Conservation (phyloP, 2,329 filamentous ascomycete genomes). For the Alternaria ethzedia region DNA sequence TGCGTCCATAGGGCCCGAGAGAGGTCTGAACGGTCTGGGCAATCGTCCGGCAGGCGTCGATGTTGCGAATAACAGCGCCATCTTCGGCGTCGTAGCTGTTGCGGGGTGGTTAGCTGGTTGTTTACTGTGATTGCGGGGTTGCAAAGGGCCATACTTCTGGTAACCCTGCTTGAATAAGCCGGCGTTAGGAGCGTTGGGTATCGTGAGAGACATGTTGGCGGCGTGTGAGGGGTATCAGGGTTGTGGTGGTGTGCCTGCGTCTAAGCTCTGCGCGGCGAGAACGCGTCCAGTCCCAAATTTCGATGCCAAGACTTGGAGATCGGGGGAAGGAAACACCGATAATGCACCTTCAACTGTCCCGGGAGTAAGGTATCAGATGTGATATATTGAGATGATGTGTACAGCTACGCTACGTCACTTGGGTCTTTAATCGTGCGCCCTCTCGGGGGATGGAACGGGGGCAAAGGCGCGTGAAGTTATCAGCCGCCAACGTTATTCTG, state of each 20-base stretch:
- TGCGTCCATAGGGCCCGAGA: conserved; percentile 94
- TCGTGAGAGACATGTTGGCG: conserved; percentile 85
- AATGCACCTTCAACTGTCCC: neutral
- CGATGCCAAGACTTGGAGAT: conserved; percentile 23
- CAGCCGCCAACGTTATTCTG: neutral
- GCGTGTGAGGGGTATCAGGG: conserved; percentile 39
- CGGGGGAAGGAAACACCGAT: conserved; percentile 15
- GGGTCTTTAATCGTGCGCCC: neutral
- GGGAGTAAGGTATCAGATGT: neutral
- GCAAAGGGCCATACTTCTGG: conserved; percentile 73
- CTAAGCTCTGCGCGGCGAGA: conserved; percentile 23
- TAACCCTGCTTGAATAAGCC: conserved; percentile 96
- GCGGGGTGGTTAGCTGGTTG: conserved; percentile 44
- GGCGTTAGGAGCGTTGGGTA: conserved; percentile 90
- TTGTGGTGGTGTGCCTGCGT: conserved; percentile 29
- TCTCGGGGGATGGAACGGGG: neutral
- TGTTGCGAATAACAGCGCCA: conserved; percentile 97
- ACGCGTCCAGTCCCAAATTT: conserved; percentile 37
- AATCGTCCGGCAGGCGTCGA: conserved; percentile 97
- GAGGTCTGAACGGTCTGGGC: conserved; percentile 96
- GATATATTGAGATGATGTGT: neutral
- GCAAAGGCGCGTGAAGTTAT: neutral
- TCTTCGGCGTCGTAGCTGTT: conserved; percentile 96
- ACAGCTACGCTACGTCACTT: neutral
- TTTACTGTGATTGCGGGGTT: conserved; percentile 23